These are phyloP conservation scores for Purshia tridentata DNA, from an alignment of 306 rosid genomes.

Conservation along the genomic window DNA sequence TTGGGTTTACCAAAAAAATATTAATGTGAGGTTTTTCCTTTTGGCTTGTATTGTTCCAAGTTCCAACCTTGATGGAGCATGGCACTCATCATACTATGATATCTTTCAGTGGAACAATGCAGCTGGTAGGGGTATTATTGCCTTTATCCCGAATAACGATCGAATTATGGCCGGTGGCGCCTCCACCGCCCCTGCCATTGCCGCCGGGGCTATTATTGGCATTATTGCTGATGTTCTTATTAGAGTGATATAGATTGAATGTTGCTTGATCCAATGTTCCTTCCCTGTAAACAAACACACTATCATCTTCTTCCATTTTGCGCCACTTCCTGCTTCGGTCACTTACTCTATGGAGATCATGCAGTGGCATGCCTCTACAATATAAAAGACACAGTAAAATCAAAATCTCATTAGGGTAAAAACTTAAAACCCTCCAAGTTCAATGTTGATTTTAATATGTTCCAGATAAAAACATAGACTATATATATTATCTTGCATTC, in stretches of 20 bases:
- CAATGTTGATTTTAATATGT: neutral
- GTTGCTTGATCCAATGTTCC: constrained; percentile 50
- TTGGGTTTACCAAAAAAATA: constrained; percentile 1
- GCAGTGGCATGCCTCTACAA: constrained; percentile 51
- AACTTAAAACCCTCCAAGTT: neutral
- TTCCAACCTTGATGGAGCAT: constrained; percentile 7
- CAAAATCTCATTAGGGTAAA: neutral
- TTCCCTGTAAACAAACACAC: constrained; percentile 49
- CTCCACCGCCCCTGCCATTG: neutral
- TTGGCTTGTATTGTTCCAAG: neutral
- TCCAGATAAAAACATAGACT: neutral
- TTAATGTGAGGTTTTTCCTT: neutral
- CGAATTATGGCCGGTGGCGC: neutral
- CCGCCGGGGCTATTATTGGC: neutral
- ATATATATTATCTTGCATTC: constrained; percentile 10
- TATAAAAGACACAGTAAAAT: neutral
- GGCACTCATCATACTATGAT: constrained; percentile 25
- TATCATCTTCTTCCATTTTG: constrained; percentile 39
- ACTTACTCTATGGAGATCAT: constrained; percentile 22
- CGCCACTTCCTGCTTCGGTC: constrained; percentile 53
- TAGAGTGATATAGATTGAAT: constrained; percentile 27
- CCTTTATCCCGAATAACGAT: constrained; percentile 23
- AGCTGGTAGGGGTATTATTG: constrained; percentile 3
- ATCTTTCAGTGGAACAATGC: constrained; percentile 47
- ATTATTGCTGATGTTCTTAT: constrained; percentile 21